phyloP scores from a whole-genome alignment of 768 basidiomycete genomes.

The Suillus hirtellus region DNA sequence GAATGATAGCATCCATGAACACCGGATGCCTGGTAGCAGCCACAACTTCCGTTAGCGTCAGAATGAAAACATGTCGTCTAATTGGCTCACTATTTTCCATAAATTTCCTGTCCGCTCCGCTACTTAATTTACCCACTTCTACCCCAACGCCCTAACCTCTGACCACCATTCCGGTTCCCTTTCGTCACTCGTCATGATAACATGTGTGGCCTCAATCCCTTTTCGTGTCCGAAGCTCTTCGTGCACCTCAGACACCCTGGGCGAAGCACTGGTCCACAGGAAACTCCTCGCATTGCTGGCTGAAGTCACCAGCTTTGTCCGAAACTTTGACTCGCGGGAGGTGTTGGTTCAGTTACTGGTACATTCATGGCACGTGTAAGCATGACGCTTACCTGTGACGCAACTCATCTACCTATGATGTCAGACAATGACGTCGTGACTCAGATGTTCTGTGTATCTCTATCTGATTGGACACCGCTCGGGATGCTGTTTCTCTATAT shows the following conservation, averaged over 20 bases:
- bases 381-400: too few species aligned
- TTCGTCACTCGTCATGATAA: slow-evolving; percentile 69
- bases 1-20: too few species aligned
- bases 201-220: slow-evolving; percentile 46
- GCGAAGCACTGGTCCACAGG: slow-evolving; percentile 50
- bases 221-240: slow-evolving; percentile 45
- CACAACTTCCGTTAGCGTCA: not conserved
- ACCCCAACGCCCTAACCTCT: slow-evolving; percentile 48
- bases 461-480: too few species aligned
- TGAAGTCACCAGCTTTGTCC: slow-evolving; percentile 52
- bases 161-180: slow-evolving; percentile 54
- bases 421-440: too few species aligned
- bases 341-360: slow-evolving; percentile 38
- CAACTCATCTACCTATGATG: too few species aligned
- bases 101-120: slow-evolving; percentile 40
- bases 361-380: slow-evolving; percentile 44
- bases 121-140: slow-evolving; percentile 52
- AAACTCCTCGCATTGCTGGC: slow-evolving; percentile 42
- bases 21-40: too few species aligned
- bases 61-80: not conserved
- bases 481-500: too few species aligned
- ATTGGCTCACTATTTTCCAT: slow-evolving; percentile 49
- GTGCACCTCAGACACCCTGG: slow-evolving; percentile 56
- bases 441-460: too few species aligned
- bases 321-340: slow-evolving; percentile 41